A percentile compares a stretch with the other conserved stretches of the same genome.
Conservation (phyloP, 768 basidiomycete species). For the Tricholoma terreum region DNA sequence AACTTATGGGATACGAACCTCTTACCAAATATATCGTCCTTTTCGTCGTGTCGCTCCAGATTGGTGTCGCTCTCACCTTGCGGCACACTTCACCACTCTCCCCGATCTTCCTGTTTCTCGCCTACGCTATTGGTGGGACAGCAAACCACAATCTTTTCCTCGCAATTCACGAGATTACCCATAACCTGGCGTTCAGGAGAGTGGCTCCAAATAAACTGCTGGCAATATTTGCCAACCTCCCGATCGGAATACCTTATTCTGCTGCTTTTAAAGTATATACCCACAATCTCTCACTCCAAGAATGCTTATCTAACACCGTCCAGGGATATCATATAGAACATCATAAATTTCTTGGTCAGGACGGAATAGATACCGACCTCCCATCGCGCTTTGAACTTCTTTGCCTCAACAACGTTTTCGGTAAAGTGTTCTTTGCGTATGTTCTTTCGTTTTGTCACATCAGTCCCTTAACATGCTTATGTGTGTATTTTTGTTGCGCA, state of each 20-base stretch:
- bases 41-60: conserved; percentile 74
- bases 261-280: conserved; percentile 84
- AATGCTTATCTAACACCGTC: not conserved
- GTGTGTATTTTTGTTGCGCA: conserved; percentile 25
- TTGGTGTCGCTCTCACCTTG: conserved; percentile 60
- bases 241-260: conserved; percentile 93
- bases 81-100: conserved; percentile 70
- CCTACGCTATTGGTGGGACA: conserved; percentile 89
- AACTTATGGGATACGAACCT: conserved; percentile 94
- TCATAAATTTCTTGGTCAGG: conserved; percentile 93
- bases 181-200: conserved; percentile 89
- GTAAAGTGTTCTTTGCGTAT: conserved; percentile 97
- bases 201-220: conserved; percentile 81
- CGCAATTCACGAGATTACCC: conserved; percentile 98
- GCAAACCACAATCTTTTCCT: conserved; percentile 98
- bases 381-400: conserved; percentile 85
- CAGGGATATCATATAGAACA: conserved; percentile 94
- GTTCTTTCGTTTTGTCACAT: conserved; percentile 25
- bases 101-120: conserved; percentile 65
- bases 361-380: conserved; percentile 94
- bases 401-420: conserved; percentile 90
- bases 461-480: not conserved
- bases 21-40: conserved; percentile 90
- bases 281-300: not conserved
- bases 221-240: conserved; percentile 88